These are phyloP conservation scores for Bocquillonia castaneifolia DNA, from an alignment of 441 rosid genomes.

Conservation along the genomic window DNA sequence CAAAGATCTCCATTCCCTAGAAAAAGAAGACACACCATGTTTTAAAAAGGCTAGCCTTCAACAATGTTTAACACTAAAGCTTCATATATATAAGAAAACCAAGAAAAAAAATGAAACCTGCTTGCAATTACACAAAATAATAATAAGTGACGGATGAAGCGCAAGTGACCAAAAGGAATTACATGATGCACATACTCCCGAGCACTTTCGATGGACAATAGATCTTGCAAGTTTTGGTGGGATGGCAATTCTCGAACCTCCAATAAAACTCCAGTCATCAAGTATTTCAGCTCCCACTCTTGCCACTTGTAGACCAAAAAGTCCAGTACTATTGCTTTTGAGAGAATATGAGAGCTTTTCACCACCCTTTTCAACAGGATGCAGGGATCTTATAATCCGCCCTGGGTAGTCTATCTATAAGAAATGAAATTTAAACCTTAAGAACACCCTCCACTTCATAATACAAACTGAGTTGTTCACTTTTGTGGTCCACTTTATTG, in stretches of 20 bases:
- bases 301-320: slow-evolving; percentile 28
- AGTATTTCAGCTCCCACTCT: slow-evolving; percentile 29
- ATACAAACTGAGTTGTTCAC: not conserved
- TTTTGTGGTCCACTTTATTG: not conserved
- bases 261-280: slow-evolving; percentile 48
- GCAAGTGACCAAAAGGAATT: slow-evolving; percentile 23
- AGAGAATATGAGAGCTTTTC: slow-evolving; percentile 27
- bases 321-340: slow-evolving; percentile 24
- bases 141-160: not conserved
- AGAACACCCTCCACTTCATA: slow-evolving; percentile 23
- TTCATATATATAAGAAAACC: no score
- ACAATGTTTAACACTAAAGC: not conserved
- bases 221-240: slow-evolving; percentile 29
- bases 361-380: slow-evolving; percentile 23
- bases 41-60: not conserved
- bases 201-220: slow-evolving; percentile 27
- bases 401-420: slow-evolving; percentile 34
- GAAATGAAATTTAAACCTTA: slow-evolving; percentile 29
- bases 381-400: slow-evolving; percentile 23
- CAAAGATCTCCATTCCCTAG: not conserved
- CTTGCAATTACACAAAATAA: not conserved
- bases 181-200: slow-evolving; percentile 67
- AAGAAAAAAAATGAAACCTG: no score
- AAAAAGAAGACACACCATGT: not conserved
- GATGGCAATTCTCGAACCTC: slow-evolving; percentile 48